Evolutionary conservation across 345 rosid species (phyloP).

Genomic region (Limnanthes douglasii): DNA sequence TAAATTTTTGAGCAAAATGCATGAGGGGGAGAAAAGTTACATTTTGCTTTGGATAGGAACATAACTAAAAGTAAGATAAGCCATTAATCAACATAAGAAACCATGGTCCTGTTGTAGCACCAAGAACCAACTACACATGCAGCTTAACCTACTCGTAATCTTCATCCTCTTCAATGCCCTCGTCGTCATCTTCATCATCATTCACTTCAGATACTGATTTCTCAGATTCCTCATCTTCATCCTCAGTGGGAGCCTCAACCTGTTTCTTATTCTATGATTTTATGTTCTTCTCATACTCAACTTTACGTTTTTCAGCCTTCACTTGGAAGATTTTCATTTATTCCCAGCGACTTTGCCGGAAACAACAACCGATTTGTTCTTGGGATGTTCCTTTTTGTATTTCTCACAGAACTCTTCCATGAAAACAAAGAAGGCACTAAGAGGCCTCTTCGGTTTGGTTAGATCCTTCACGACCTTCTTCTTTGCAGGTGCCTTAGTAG

Average conservation of each 20-base stretch:
- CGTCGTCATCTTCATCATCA: conserved; percentile 56
- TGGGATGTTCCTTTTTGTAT: conserved; percentile 62
- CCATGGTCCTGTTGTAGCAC: no score
- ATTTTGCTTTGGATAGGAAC: conserved; percentile 10
- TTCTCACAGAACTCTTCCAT: conserved; percentile 63
- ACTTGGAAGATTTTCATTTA: conserved; percentile 54
- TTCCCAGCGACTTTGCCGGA: conserved; percentile 78
- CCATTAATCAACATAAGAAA: no score
- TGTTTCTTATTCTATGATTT: conserved; percentile 55
- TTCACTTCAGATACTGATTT: conserved; percentile 65
- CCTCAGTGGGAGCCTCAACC: conserved; percentile 45
- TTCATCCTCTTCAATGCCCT: conserved; percentile 56
- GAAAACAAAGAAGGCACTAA: no score
- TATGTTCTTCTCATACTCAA: no score
- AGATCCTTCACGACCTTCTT: conserved; percentile 29
- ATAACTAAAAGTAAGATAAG: conserved; percentile 15
- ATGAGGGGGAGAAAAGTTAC: conserved; percentile 14
- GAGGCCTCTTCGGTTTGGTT: conserved; percentile 34
- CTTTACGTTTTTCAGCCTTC: no score
- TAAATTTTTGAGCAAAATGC: conserved; percentile 8
- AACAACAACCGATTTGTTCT: conserved; percentile 61
- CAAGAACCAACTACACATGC: conserved; percentile 16
- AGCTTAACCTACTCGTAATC: conserved; percentile 35
- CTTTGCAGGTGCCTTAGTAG: no score
- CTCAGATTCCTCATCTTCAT: conserved; percentile 53